Base-by-base conservation (phyloP, 371 early-diverging fungal species). In the Zancudomyces culisetae region DNA sequence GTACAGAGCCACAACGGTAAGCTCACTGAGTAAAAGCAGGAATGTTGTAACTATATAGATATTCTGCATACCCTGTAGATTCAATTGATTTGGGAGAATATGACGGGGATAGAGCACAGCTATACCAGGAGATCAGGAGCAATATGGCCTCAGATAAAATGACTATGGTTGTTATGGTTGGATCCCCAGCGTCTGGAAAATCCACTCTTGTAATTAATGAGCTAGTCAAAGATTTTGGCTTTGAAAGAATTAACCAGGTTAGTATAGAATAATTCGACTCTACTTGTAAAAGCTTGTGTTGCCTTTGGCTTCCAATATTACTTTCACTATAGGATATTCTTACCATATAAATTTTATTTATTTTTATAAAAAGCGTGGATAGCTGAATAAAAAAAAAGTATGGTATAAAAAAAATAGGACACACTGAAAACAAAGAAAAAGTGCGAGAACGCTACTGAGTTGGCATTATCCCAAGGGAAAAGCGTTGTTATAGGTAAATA, bases 121-220 rank as follows among this genome's bases (percentile, higher is more conserved):
- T 49, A 18, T 29, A 29, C 30, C 4, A 22, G 4, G 20, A 3
- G 10, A 20, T 49, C 18, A 49, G 40, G 6, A 8, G 30, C 12
- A 8, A 15, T 18, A 27, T 29, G 12, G 30, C 4, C 2, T 27
- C 24, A 4, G 20, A 46, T 18, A 42, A n/a, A 29, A 3, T 15
- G 41, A 21, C 41, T 13, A 23, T 52, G 18, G 53, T 52, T 2
- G 42, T 52, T 2, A 52, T 52, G 53, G 22, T 52, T 20, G 53
- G 53, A 8, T 27, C n/a, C 13, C 53, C 53, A 20, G 53, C 53
- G 21, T 8, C 53, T n/a, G 53, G 53, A 52, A 52, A 52, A 29
- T 52, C 53, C 2, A 52, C 53, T 2, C 28, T 52, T 27, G 45
- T 46, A 3, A 24, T 28, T 19, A 42, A 52, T 26, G 27, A 3